Evolutionary conservation across 2,329 filamentous ascomycete species (phyloP).

Genomic region (Trichoderma hamatum): DNA sequence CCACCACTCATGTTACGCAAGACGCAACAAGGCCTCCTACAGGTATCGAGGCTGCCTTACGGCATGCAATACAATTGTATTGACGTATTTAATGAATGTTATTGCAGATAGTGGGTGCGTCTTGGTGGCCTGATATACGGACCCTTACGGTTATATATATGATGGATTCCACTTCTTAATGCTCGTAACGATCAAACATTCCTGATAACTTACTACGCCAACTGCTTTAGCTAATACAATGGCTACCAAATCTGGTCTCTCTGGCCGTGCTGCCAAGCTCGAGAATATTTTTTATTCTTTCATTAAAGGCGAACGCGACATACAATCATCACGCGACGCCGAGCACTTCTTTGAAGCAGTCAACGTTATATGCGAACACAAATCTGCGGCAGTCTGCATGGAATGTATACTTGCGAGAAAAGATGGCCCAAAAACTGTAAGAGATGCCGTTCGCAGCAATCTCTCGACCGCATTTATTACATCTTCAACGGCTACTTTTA

Average conservation of each 20-base stretch:
- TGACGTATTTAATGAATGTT: neutral
- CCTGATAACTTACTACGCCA: neutral
- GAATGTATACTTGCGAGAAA: conserved; percentile 26
- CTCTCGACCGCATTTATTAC: conserved; percentile 17
- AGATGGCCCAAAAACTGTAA: conserved; percentile 21
- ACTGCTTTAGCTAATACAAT: neutral
- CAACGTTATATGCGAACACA: conserved; percentile 22
- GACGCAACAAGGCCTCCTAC: conserved; percentile 4
- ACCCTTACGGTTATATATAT: neutral
- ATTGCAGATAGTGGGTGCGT: neutral
- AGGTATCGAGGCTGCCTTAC: neutral
- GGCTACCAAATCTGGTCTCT: neutral
- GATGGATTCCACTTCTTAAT: neutral
- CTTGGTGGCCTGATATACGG: neutral
- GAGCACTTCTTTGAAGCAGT: conserved; percentile 29
- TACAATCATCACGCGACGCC: conserved; percentile 27
- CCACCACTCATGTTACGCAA: neutral
- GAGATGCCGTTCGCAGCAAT: conserved; percentile 26
- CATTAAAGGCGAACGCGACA: conserved; percentile 20
- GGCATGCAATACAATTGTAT: neutral
- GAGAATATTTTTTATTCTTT: conserved; percentile 24
- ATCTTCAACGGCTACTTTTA: conserved; percentile 10
- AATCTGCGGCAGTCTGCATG: conserved; percentile 19
- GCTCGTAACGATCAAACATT: neutral
- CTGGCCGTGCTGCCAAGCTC: conserved; percentile 20